A percentile compares a stretch with the other conserved stretches of the same genome.
These are phyloP conservation scores for Melampsora larici-populina DNA, from an alignment of 1,284 basidiomycete species.

Conservation along the genomic window DNA sequence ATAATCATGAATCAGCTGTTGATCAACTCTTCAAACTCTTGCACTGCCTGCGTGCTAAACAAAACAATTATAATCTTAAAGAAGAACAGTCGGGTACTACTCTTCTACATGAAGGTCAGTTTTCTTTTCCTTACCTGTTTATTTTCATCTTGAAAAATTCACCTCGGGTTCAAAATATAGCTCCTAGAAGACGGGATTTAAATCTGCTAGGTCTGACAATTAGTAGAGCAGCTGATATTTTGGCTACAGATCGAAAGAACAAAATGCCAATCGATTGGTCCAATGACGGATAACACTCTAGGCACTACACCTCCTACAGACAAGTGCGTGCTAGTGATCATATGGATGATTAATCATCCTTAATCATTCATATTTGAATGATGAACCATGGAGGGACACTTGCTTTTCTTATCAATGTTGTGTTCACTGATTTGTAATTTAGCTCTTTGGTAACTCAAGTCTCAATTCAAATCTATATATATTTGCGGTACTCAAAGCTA, in stretches of 20 bases:
- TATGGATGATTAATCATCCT: too few species aligned
- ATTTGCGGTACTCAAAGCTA: too few species aligned
- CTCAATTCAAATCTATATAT: too few species aligned
- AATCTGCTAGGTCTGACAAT: constrained; percentile 77
- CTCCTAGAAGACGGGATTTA: constrained; percentile 75
- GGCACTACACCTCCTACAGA: too few species aligned
- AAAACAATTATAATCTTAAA: constrained; percentile 57
- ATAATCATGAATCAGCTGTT: constrained; percentile 46
- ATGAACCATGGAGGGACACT: too few species aligned
- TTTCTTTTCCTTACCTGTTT: not conserved
- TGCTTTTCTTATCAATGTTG: too few species aligned
- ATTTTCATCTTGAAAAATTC: not conserved
- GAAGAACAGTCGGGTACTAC: constrained; percentile 73
- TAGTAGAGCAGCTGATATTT: constrained; percentile 82
- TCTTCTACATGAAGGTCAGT: constrained; percentile 69
- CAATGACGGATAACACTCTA: too few species aligned
- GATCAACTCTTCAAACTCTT: constrained; percentile 48
- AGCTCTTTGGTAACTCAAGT: too few species aligned
- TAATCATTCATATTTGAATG: too few species aligned
- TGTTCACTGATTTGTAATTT: too few species aligned
- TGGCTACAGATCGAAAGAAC: constrained; percentile 75
- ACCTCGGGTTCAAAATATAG: constrained; percentile 51
- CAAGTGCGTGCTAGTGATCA: too few species aligned
- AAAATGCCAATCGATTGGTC: constrained; percentile 70
- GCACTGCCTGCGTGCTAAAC: constrained; percentile 48